Evolutionary conservation across 2,329 filamentous ascomycete genomes (phyloP).

Genomic region (Tolypocladium guangdongense): DNA sequence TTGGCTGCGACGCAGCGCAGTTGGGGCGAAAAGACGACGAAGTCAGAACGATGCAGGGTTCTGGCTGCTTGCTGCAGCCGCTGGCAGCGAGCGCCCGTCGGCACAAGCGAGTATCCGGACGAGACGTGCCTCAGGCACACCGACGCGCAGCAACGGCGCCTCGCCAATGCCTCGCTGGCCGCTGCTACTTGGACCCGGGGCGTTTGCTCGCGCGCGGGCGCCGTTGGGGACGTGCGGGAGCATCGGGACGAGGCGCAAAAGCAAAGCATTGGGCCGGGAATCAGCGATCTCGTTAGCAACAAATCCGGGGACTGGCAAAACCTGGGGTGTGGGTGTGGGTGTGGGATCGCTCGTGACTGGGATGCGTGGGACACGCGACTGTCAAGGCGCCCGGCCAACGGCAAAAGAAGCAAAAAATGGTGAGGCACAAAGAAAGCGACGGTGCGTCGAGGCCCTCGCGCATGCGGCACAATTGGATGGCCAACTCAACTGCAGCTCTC

Average conservation of each 20-base stretch:
- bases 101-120: no score
- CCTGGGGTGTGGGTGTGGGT: neutral
- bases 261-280: neutral
- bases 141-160: neutral
- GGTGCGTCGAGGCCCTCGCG: neutral
- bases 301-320: neutral
- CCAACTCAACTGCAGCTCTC: neutral
- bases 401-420: neutral
- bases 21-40: neutral
- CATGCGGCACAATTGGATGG: neutral
- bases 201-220: neutral
- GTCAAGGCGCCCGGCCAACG: neutral
- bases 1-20: neutral
- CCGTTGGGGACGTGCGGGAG: neutral
- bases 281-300: neutral
- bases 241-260: slow-evolving; percentile 1
- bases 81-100: neutral
- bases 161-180: neutral
- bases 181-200: neutral
- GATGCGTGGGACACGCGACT: no score
- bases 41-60: neutral
- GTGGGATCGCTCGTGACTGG: neutral
- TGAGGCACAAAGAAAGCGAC: neutral
- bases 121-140: neutral
- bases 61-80: neutral